Base-by-base conservation (phyloP, 2,329 filamentous ascomycete genomes). In the Neofusicoccum parvum region DNA sequence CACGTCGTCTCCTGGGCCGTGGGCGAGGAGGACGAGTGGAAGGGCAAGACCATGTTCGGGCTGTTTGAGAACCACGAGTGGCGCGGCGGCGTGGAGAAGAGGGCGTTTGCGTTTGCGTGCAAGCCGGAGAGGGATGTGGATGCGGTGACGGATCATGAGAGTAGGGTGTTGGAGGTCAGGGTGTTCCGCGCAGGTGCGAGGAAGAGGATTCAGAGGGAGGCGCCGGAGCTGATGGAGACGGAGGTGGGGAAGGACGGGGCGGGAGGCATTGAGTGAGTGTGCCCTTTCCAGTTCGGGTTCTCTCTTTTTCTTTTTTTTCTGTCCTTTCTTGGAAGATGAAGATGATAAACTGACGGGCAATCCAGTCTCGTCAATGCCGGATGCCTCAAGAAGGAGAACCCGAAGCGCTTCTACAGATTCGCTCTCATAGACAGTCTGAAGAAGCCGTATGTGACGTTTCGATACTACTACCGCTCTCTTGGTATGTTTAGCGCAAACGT, bases 371-470 rank as follows among this genome's bases (percentile, higher is more conserved):
- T 76, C 34, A 75, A 73, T 59, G 78, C 73, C 45, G 80, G 80
- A 4, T 70, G 71, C 23, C 71, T 79, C 9, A 76, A 76, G 58
- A 67, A 70, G 39, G 72, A 78, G 39, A 75, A 81, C 11, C 80
- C 79, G 9, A 79, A 77, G 67, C 73, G 76, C 3, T 82, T 78
- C 70, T 85, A 84, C 71, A 79, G 77, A 60, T 84, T 83, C 62
- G 79, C 81, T 1, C 76, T 85, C 17, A 71, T 84, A 20, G 82
- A 85, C 70, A 76, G 82, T 1, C 62, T 80, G 6, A 80, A 84
- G 68, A 70, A 76, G 68, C 83, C 83, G 2, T 83, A 81, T 66
- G 81, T 75, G 3, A 80, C 72, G 1, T 83, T 85, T 67, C 72
- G 76, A 34, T 82, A 76, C 68, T 73, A 74, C 53, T 79, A 76